Percentiles rank a stretch among this genome's conserved stretches.
Conservation (phyloP, 257 asterid genomes). For the Leonotis leonurus region DNA sequence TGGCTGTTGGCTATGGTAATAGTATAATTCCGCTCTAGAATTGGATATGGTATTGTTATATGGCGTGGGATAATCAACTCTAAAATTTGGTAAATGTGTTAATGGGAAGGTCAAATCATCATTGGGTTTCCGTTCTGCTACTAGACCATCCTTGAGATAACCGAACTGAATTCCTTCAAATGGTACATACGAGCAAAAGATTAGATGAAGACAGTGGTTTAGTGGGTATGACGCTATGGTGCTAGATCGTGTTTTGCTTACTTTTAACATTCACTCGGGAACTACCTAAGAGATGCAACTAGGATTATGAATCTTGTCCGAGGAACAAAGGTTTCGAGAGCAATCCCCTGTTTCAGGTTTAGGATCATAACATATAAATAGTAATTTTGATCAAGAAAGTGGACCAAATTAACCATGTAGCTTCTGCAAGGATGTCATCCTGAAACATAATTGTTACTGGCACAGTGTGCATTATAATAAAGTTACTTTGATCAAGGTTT, state of each 20-base stretch:
- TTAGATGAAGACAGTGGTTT: too few species aligned
- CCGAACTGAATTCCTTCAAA: background rate
- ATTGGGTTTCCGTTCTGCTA: background rate
- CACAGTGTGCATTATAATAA: background rate
- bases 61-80: too few species aligned
- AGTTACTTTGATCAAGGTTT: too few species aligned
- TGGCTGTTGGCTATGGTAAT: background rate
- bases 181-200: background rate
- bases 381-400: background rate
- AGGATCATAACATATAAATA: background rate
- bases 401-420: too few species aligned
- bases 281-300: background rate
- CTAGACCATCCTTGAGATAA: background rate
- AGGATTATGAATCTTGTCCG: too few species aligned
- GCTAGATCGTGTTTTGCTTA: background rate
- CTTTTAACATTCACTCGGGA: background rate
- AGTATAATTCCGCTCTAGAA: background rate
- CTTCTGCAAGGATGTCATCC: too few species aligned
- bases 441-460: background rate
- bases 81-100: background rate
- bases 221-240: background rate
- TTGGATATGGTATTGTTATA: too few species aligned
- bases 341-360: background rate
- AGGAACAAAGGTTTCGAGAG: too few species aligned
- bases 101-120: background rate